phyloP scores from a whole-genome alignment of 208 protist genomes.

The Trypanosoma theileri region DNA sequence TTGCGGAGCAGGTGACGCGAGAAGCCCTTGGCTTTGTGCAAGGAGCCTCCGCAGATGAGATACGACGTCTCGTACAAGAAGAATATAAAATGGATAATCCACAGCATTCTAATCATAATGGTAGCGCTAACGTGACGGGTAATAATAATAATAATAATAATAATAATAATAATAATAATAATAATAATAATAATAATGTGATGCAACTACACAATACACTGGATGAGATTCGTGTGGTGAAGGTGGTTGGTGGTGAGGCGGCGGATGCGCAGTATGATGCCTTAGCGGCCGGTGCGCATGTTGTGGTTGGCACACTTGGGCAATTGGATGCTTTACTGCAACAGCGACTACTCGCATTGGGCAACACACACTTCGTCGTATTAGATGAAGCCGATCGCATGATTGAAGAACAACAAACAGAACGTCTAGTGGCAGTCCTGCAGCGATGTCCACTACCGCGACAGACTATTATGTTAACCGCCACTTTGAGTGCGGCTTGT shows the following conservation, averaged over 20 bases:
- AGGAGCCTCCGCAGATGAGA: slow-evolving; percentile 7
- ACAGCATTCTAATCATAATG: neutral
- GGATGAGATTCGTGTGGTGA: slow-evolving; percentile 66
- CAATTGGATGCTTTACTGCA: slow-evolving; percentile 70
- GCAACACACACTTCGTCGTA: slow-evolving; percentile 80
- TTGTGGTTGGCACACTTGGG: slow-evolving; percentile 84
- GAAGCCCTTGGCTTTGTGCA: slow-evolving; percentile 27
- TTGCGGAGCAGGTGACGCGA: slow-evolving; percentile 88
- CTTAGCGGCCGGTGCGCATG: slow-evolving; percentile 56
- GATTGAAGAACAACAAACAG: slow-evolving; percentile 85
- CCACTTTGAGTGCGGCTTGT: slow-evolving; percentile 89
- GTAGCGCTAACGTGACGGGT: neutral
- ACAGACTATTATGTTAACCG: slow-evolving; percentile 96
- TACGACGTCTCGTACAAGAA: slow-evolving; percentile 11
- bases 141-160: neutral
- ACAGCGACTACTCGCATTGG: slow-evolving; percentile 63
- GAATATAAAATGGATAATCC: slow-evolving; percentile 8
- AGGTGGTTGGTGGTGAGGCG: slow-evolving; percentile 72
- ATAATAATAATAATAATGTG: slow-evolving; percentile 4
- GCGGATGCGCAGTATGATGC: slow-evolving; percentile 54
- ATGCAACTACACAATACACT: slow-evolving; percentile 35
- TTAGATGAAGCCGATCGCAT: slow-evolving; percentile 98
- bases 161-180: neutral
- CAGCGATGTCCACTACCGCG: slow-evolving; percentile 70
- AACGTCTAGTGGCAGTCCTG: slow-evolving; percentile 86